Evolutionary conservation across 78 protist genomes (phyloP).

Genomic region (Dictyostelium citrinum): DNA sequence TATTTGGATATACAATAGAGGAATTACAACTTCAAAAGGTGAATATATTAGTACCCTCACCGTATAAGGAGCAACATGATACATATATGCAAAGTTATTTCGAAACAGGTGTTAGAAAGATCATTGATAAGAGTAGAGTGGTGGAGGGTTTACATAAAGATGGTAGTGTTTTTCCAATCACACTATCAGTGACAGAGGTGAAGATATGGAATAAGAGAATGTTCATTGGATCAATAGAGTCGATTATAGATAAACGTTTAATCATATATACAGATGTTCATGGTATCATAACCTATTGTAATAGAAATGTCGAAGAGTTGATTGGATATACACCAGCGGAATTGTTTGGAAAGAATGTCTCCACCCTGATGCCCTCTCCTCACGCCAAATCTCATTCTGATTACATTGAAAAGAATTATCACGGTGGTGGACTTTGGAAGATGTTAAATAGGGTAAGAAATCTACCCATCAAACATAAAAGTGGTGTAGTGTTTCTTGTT

Average conservation of each 20-base stretch:
- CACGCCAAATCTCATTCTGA: background rate
- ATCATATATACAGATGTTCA: conserved; percentile 34
- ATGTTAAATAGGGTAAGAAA: conserved; percentile 49
- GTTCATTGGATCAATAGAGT: conserved; percentile 52
- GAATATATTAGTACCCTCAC: conserved; percentile 42
- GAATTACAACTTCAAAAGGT: conserved; percentile 39
- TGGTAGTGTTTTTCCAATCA: conserved; percentile 52
- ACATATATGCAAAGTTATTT: conserved; percentile 41
- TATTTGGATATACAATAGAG: conserved; percentile 63
- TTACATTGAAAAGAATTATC: conserved; percentile 42
- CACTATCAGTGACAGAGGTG: conserved; percentile 38
- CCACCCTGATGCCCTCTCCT: conserved; percentile 39
- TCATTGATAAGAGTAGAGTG: conserved; percentile 39
- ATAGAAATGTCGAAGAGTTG: conserved; percentile 43
- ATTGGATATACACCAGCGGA: conserved; percentile 48
- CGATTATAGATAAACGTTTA: conserved; percentile 25
- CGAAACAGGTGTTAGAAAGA: conserved; percentile 34
- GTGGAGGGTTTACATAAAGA: conserved; percentile 56
- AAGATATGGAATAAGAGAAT: conserved; percentile 35
- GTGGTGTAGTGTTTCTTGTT: conserved; percentile 42
- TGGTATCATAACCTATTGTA: conserved; percentile 46
- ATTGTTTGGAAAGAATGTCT: conserved; percentile 39
- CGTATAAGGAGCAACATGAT: conserved; percentile 54
- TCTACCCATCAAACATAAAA: conserved; percentile 42
- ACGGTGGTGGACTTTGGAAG: conserved; percentile 33